Base-by-base conservation (phyloP, 192 early-diverging fungal genomes). In the Podila verticillata region DNA sequence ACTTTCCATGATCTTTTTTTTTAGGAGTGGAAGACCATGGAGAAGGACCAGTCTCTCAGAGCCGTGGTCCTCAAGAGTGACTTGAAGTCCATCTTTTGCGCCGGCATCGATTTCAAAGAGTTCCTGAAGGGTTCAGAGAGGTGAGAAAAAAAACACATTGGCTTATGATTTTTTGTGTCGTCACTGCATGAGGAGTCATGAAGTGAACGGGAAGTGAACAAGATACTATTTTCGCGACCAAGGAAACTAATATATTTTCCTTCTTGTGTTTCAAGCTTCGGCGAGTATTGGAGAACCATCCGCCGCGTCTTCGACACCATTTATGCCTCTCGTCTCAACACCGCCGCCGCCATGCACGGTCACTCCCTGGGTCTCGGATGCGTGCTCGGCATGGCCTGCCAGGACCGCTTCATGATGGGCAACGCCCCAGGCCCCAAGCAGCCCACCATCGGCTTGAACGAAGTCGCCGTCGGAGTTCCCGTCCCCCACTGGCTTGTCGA, bases 21-120 rank as follows among this genome's bases (percentile, higher is more conserved):
- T 35, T 75, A 80, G 77, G 77, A 80, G 24, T 80, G 77, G 77
- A 63, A 49, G 48, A 56, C 77, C n/a, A 80, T 80, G 66, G 77
- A 80, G 66, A 51, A 80, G 57, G 77, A 80, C 32, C 65, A 67
- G 54, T 64, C 77, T 7, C 48, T 72, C 26, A 70, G 77, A 22
- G 69, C 77, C 5, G 77, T 48, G 17, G 51, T 80, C 22, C 47
- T 80, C 35, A 80, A 64, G 77, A 72, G 77, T 24, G 77, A 80
- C 31, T 70, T 59, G 65, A 80, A 80, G 35, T 68, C 70, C 30
- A 80, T 80, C 63, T 80, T 80, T 61, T 80, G 77, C 48, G 77
- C 77, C 22, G 77, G 77, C 58, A 80, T 80, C 47, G 77, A 80
- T 17, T 80, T 80, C 44, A 63, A 60, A 36, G 77, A 80, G 61